These are phyloP conservation scores for Ascochyta pisi DNA, from an alignment of 2,329 filamentous ascomycete genomes.

Conservation along the genomic window DNA sequence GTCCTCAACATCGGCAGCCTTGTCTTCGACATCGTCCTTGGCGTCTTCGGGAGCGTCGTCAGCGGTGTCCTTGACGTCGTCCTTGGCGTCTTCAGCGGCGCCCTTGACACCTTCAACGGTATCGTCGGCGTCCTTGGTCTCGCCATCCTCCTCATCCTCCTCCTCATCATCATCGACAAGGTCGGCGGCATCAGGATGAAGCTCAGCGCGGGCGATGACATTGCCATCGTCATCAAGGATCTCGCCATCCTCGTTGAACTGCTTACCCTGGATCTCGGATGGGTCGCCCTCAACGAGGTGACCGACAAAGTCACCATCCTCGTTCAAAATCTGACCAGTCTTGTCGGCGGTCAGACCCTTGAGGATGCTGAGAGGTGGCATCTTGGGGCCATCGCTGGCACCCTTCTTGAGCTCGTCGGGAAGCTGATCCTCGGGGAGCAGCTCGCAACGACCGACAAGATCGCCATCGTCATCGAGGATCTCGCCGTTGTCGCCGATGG, in stretches of 20 bases:
- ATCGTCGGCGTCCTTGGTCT: slow-evolving; percentile 30
- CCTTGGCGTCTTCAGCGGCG: slow-evolving; percentile 20
- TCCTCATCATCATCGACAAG: slow-evolving; percentile 46
- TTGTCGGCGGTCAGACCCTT: slow-evolving; percentile 57
- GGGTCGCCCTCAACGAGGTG: slow-evolving; percentile 57
- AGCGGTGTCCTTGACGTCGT: slow-evolving; percentile 38
- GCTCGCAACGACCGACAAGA: slow-evolving; percentile 61
- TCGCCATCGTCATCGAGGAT: slow-evolving; percentile 63
- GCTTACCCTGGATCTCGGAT: slow-evolving; percentile 55
- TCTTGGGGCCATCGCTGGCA: slow-evolving; percentile 44
- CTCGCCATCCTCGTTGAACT: slow-evolving; percentile 61
- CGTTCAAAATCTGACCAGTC: slow-evolving; percentile 58
- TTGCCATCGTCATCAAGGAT: slow-evolving; percentile 63
- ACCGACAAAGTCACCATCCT: slow-evolving; percentile 59
- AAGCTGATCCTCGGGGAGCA: slow-evolving; percentile 52
- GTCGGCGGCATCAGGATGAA: slow-evolving; percentile 55
- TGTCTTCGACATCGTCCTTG: slow-evolving; percentile 41
- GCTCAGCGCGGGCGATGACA: slow-evolving; percentile 59
- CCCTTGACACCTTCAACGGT: slow-evolving; percentile 33
- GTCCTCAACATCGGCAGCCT: slow-evolving; percentile 53
- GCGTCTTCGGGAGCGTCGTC: slow-evolving; percentile 35
- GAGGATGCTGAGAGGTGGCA: slow-evolving; percentile 56
- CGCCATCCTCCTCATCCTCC: slow-evolving; percentile 33
- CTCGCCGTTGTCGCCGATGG: slow-evolving; percentile 61
- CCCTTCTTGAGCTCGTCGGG: slow-evolving; percentile 52